Evolutionary conservation across 805 yeast genomes (phyloP).

Genomic region (Candida verbasci): DNA sequence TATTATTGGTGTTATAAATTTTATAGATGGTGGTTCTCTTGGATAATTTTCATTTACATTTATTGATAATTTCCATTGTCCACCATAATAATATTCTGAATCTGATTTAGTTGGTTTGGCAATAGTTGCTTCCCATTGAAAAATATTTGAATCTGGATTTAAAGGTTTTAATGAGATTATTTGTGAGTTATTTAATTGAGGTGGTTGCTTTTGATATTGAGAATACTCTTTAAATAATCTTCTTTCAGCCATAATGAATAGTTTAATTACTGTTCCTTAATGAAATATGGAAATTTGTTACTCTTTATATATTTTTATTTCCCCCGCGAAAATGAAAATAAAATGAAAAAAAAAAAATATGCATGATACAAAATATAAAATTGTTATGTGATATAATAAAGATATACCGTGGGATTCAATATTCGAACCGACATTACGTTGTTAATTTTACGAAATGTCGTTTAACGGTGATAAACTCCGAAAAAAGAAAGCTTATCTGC

Average conservation of each 20-base stretch:
- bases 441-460: too few relatives aligned
- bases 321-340: neutral
- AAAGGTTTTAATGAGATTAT: constrained; percentile 43
- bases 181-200: constrained; percentile 26
- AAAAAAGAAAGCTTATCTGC: too few relatives aligned
- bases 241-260: constrained; percentile 38
- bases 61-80: constrained; percentile 48
- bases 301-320: too few relatives aligned
- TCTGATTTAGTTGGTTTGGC: constrained; percentile 42
- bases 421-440: too few relatives aligned
- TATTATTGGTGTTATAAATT: constrained; percentile 40
- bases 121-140: constrained; percentile 49
- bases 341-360: too few relatives aligned
- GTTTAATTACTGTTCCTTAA: too few relatives aligned
- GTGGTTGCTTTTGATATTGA: constrained; percentile 27
- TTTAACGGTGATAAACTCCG: constrained; percentile 1
- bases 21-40: constrained; percentile 50
- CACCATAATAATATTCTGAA: constrained; percentile 48
- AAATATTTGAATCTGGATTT: constrained; percentile 37
- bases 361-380: too few relatives aligned
- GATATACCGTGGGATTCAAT: too few relatives aligned
- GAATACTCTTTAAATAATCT: constrained; percentile 35
- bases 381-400: too few relatives aligned
- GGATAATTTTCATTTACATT: constrained; percentile 51
- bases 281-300: too few relatives aligned